Evolutionary conservation across 305 asterid genomes (phyloP).

Genomic region (Stenogyne calaminthoides): DNA sequence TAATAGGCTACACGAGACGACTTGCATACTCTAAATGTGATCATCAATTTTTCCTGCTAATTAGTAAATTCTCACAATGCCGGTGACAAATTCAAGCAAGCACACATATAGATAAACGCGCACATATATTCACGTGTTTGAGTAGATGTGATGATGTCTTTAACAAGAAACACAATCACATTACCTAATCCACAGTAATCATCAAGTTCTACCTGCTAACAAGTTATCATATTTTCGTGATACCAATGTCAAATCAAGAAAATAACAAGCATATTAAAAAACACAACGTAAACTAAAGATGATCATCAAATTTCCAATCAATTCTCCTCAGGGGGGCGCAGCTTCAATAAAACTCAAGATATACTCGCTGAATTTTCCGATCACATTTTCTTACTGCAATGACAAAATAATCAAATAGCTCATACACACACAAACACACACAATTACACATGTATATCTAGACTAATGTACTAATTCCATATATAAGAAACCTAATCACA

Average conservation of each 20-base stretch:
- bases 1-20: background rate
- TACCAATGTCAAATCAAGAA: background rate
- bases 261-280: too few relatives aligned
- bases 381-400: background rate
- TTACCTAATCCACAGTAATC: background rate
- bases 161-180: slow-evolving; percentile 1
- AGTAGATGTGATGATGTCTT: background rate
- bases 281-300: background rate
- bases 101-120: background rate
- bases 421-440: too few relatives aligned
- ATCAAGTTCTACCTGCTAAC: background rate
- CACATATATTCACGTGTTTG: background rate
- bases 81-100: background rate
- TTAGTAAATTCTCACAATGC: background rate
- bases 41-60: background rate
- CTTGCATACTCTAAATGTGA: too few relatives aligned
- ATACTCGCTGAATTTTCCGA: background rate
- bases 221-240: background rate
- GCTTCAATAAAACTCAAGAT: background rate
- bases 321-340: background rate
- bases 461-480: background rate
- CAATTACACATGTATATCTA: background rate
- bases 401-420: background rate
- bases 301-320: background rate
- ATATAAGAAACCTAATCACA: background rate